Percentiles rank a stretch among this genome's conserved stretches.
These are phyloP conservation scores for Arabidopsis suecica DNA, from an alignment of 345 rosid genomes.

Conservation along the genomic window DNA sequence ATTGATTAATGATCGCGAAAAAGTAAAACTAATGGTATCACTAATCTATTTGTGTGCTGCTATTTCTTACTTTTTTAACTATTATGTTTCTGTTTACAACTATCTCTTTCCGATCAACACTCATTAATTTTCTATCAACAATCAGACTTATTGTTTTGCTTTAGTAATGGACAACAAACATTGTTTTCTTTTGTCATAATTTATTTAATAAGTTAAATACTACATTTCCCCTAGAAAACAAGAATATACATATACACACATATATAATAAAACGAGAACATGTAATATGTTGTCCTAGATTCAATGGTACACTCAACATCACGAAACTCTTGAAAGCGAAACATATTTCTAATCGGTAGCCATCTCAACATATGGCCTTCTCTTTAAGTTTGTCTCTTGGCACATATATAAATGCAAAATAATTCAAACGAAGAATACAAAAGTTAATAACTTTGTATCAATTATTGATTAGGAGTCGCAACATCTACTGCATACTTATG, in stretches of 20 bases:
- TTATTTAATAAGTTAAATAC: too few relatives aligned
- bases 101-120: too few relatives aligned
- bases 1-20: too few relatives aligned
- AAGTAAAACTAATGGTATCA: too few relatives aligned
- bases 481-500: background rate
- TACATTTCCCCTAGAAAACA: background rate
- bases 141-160: too few relatives aligned
- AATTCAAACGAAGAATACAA: background rate
- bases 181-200: too few relatives aligned
- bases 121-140: too few relatives aligned
- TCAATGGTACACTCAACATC: conserved; percentile 18
- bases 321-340: conserved; percentile 32
- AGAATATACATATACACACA: background rate
- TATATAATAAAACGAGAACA: background rate
- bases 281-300: conserved; percentile 3
- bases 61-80: too few relatives aligned
- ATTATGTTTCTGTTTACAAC: too few relatives aligned
- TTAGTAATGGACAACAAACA: too few relatives aligned
- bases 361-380: conserved; percentile 19
- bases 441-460: background rate
- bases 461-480: background rate
- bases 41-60: too few relatives aligned
- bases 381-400: conserved; percentile 15
- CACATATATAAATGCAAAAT: background rate
- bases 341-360: conserved; percentile 18